Evolutionary conservation across 306 rosid genomes (phyloP), one percentile per base, ranked within the genome.

Genomic region (Casuarina cunninghamiana): DNA sequence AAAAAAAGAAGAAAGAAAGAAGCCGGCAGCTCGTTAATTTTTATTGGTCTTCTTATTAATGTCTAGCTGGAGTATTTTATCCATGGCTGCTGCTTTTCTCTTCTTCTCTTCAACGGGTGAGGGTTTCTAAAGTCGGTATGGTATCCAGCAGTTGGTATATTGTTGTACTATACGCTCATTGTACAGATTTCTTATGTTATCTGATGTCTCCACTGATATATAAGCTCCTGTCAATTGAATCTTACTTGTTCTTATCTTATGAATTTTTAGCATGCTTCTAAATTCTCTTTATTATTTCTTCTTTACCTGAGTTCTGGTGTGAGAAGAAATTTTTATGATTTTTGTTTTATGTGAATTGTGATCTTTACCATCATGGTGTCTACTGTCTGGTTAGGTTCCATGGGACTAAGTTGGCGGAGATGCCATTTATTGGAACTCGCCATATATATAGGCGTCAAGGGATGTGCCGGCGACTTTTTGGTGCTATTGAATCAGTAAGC

Each of bases 401-500:
- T 75, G 96, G 99, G 78, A 91, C 98, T n/a, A 86, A 79, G 86
- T 78, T 96, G 76, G 96, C 88, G 5, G 99, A 96, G 91, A 96
- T 96, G 99, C 99, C 99, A 65, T 96, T 89, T 80, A 96, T 96
- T 17, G 98, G 98, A 81, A 93, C 98, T 81, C 99, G 98, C 76
- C 96, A 93, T 65, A 85, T 93, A 77, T 91, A 96, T 68, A 93
- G 99, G 83, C 97, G 89, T 63, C 98, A 96, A 83, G 99, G 99
- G 85, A 96, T 96, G 99, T 96, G 97, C 79, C 97, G 99, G 45
- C 88, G 96, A 54, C 97, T 96, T 85, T 91, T 96, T 79, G 76
- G 89, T 67, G 96, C 97, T 76, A 89, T 96, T 85, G 98, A 96
- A 86, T 84, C 77, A 38, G 99, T 96, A 89, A 81, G 84, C 78